Percentiles rank a stretch among this genome's conserved stretches.
Conservation (phyloP, 352 stramenopile species). For the Phytophthora aleatoria region DNA sequence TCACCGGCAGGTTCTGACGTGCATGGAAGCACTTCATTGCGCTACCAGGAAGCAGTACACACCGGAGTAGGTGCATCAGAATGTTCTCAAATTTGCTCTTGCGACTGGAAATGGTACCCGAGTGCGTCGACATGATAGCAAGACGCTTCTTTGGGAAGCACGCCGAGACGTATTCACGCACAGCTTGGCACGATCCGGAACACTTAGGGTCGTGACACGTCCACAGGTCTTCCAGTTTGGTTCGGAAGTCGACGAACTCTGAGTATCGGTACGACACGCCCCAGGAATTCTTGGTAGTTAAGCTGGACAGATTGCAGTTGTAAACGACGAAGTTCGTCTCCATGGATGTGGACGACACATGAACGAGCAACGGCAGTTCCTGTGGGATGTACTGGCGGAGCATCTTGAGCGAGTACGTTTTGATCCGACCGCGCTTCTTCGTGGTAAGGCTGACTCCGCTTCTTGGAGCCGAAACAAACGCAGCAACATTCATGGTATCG, state of each 20-base stretch:
- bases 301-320: constrained; percentile 52
- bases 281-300: constrained; percentile 54
- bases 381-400: constrained; percentile 41
- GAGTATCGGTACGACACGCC: constrained; percentile 66
- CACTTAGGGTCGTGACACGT: constrained; percentile 66
- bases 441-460: background rate
- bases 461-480: constrained; percentile 22
- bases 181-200: constrained; percentile 66
- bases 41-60: constrained; percentile 63
- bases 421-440: constrained; percentile 37
- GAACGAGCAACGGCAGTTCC: constrained; percentile 55
- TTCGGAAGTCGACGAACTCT: constrained; percentile 62
- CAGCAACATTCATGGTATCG: constrained; percentile 31
- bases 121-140: constrained; percentile 42
- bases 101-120: constrained; percentile 41
- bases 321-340: constrained; percentile 53
- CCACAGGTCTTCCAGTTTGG: constrained; percentile 50
- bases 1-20: constrained; percentile 48
- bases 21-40: constrained; percentile 72
- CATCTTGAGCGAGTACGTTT: constrained; percentile 58
- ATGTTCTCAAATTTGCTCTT: constrained; percentile 67
- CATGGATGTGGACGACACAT: constrained; percentile 40
- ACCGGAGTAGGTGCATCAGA: constrained; percentile 67
- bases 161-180: constrained; percentile 60
- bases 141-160: constrained; percentile 71